Percentiles rank a stretch among this genome's conserved stretches.
Evolutionary conservation across 768 basidiomycete species (phyloP).

Genomic region (Psilocybe cyanescens): DNA sequence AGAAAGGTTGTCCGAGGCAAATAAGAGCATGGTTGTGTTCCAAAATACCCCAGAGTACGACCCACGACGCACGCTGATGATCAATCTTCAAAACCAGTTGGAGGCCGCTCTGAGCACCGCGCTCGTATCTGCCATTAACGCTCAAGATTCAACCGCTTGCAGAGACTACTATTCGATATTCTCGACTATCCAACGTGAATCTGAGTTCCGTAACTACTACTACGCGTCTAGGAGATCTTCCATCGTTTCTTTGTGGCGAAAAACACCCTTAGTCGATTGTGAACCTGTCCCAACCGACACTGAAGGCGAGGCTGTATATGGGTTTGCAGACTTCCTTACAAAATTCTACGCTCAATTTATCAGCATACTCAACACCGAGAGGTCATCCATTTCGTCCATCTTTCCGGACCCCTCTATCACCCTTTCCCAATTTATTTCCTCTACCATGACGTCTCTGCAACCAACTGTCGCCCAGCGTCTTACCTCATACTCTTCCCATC

Average conservation of each 20-base stretch:
- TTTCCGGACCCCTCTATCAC: conserved; percentile 85
- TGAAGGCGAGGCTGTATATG: conserved; percentile 28
- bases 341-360: conserved; percentile 77
- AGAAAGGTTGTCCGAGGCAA: conserved; percentile 89
- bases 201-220: conserved; percentile 94
- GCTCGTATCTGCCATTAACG: conserved; percentile 83
- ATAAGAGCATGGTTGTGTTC: conserved; percentile 88
- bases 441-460: conserved; percentile 76
- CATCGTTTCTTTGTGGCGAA: conserved; percentile 74
- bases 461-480: conserved; percentile 86
- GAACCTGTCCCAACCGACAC: conserved; percentile 23
- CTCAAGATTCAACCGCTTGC: conserved; percentile 75
- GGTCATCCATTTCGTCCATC: conserved; percentile 75
- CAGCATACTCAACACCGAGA: conserved; percentile 68
- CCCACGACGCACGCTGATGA: conserved; percentile 80
- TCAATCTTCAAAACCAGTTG: conserved; percentile 93
- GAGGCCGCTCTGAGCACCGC: conserved; percentile 93
- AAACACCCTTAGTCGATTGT: conserved; percentile 55
- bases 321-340: conserved; percentile 70
- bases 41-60: conserved; percentile 93
- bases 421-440: conserved; percentile 81
- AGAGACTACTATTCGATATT: conserved; percentile 86
- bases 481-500: conserved; percentile 64
- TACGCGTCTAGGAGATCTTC: conserved; percentile 77
- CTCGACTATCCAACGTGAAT: conserved; percentile 86